Evolutionary conservation across 2,329 filamentous ascomycete species (phyloP), one percentile per base, ranked within the genome.

Genomic region (Orbilia brochopaga): DNA sequence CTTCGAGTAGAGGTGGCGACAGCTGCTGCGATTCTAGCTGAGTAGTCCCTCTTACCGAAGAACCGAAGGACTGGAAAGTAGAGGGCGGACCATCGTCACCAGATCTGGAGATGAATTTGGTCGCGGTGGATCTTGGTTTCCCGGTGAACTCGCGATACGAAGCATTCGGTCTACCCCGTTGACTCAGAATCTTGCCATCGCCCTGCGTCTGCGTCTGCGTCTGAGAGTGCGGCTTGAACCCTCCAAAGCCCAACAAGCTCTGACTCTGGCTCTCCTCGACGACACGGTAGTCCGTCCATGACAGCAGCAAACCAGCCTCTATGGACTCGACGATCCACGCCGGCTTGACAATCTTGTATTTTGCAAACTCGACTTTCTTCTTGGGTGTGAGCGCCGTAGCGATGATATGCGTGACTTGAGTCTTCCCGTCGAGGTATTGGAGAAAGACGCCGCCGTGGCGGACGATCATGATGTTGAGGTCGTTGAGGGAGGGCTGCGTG

Each of bases 391-490:
- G 82, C 59, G 86, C 89, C 58, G 91, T 93, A 2, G 93, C 92
- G 76, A 99, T 92, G 75, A 99, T 96, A 78, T 99, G 93, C 0
- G 95, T 99, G 0, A 92, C 93, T 78, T 90, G 89, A 0, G 93
- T 97, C 81, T 99, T 99, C 40, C 88, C 90, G 79, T 97, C 92
- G 10, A 99, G 82, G 77, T 97, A 97, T 79, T 99, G 94, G 73
- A 97, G 84, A 76, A 96, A 97, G 0, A 90, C 90, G 32, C 92
- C 95, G n/a, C 94, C 94, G 85, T 97, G 88, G 76, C 89, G 86
- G 17, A 99, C 93, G 63, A 99, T 89, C 70, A 96, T 84, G 59
- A 83, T 87, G 81, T 96, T 93, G 17, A 99, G 85, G 83, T 96
- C 87, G 76, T 92, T 92, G 59, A 97, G 82, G 0, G 92, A 91